Conservation (phyloP, 768 basidiomycete genomes). For the Russula vinacea region DNA sequence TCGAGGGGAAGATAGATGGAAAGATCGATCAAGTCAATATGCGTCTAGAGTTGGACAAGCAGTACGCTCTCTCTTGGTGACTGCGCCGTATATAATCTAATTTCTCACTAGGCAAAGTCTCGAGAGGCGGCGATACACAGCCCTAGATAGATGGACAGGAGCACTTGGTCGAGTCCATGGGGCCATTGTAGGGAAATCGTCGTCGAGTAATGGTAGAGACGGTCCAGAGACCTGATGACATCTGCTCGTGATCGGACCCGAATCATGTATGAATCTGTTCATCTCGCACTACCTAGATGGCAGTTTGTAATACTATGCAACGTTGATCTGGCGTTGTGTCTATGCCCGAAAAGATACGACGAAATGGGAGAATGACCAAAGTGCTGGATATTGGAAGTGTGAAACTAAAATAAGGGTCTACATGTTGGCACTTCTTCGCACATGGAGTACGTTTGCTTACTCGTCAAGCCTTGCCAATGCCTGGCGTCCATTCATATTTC, state of each 20-base stretch:
- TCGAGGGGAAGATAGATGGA: constrained; percentile 97
- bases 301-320: constrained; percentile 21
- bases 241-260: background rate
- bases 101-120: constrained; percentile 62
- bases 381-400: background rate
- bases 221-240: constrained; percentile 16
- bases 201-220: constrained; percentile 31
- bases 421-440: background rate
- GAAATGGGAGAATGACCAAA: background rate
- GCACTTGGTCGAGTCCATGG: constrained; percentile 74
- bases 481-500: constrained; percentile 80
- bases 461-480: constrained; percentile 27
- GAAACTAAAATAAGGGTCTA: background rate
- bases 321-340: background rate
- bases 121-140: constrained; percentile 81
- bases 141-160: constrained; percentile 78
- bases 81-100: constrained; percentile 18
- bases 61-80: constrained; percentile 47
- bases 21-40: constrained; percentile 96
- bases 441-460: constrained; percentile 9
- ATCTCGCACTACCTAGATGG: constrained; percentile 9
- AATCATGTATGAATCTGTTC: constrained; percentile 15
- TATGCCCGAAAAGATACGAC: background rate
- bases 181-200: constrained; percentile 73
- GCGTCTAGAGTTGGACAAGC: constrained; percentile 84